Evolutionary conservation across 2,329 filamentous ascomycete species (phyloP).

Genomic region (Leptographium lundbergii): DNA sequence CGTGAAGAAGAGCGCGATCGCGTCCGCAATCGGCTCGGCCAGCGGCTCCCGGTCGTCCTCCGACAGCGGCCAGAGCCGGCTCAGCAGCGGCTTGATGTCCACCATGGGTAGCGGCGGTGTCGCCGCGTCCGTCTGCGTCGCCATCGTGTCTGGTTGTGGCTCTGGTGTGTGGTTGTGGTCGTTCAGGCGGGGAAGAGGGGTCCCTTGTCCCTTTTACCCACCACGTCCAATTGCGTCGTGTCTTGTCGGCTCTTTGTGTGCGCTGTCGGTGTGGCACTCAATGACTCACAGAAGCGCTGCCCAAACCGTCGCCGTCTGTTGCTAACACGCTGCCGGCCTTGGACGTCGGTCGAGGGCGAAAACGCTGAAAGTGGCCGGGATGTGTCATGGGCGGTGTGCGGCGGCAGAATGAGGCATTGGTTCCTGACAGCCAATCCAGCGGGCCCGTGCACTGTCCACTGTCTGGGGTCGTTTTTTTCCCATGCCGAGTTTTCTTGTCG

Average conservation of each 20-base stretch:
- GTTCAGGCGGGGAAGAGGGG: too few species aligned
- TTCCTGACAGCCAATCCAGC: background rate
- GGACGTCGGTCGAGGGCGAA: background rate
- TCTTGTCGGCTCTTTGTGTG: too few species aligned
- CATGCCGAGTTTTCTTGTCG: background rate
- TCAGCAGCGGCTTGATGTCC: slow-evolving; percentile 60
- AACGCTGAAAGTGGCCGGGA: background rate
- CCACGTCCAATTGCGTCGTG: too few species aligned
- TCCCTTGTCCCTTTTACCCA: too few species aligned
- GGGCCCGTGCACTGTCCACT: background rate
- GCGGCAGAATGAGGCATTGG: slow-evolving; percentile 1
- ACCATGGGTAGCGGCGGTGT: slow-evolving; percentile 15
- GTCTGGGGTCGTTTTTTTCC: background rate
- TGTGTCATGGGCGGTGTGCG: slow-evolving; percentile 9
- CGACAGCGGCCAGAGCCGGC: slow-evolving; percentile 54
- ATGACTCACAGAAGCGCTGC: background rate
- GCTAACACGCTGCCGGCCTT: too few species aligned
- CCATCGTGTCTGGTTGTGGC: background rate
- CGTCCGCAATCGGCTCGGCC: slow-evolving; percentile 75
- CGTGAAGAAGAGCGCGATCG: slow-evolving; percentile 83
- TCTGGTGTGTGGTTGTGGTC: background rate
- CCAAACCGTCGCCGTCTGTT: too few species aligned
- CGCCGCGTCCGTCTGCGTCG: background rate
- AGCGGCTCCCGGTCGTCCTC: slow-evolving; percentile 36
- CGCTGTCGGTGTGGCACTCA: background rate